These are phyloP conservation scores for Aspergillus uvarum DNA, from an alignment of 2,329 filamentous ascomycete genomes.

Conservation along the genomic window DNA sequence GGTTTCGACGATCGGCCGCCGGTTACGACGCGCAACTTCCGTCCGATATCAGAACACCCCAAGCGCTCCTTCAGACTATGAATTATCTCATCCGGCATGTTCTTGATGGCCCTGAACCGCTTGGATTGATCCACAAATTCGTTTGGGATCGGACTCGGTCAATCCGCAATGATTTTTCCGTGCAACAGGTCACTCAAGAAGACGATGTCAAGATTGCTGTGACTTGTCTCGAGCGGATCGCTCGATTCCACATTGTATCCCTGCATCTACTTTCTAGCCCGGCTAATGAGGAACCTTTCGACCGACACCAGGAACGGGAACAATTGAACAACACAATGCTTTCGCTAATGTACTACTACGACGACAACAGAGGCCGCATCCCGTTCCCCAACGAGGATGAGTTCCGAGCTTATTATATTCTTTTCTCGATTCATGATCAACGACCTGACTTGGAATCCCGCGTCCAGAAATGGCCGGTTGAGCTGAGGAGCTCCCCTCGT, in stretches of 20 bases:
- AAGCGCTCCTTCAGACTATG: slow-evolving; percentile 46
- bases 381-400: slow-evolving; percentile 61
- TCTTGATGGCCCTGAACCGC: slow-evolving; percentile 50
- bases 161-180: slow-evolving; percentile 65
- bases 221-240: slow-evolving; percentile 62
- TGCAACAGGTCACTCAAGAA: slow-evolving; percentile 59
- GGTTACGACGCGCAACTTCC: slow-evolving; percentile 63
- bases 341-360: slow-evolving; percentile 61
- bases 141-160: slow-evolving; percentile 66
- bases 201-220: slow-evolving; percentile 59
- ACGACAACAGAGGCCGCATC: slow-evolving; percentile 53
- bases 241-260: slow-evolving; percentile 63
- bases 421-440: slow-evolving; percentile 55
- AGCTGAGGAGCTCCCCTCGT: slow-evolving; percentile 51
- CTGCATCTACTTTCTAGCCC: slow-evolving; percentile 59
- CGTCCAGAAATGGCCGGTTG: slow-evolving; percentile 55
- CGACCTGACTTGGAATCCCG: slow-evolving; percentile 58
- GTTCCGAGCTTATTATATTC: slow-evolving; percentile 62
- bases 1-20: slow-evolving; percentile 62
- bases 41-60: slow-evolving; percentile 62
- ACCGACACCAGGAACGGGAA: slow-evolving; percentile 61
- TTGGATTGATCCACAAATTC: slow-evolving; percentile 60
- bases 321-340: slow-evolving; percentile 64
- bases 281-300: slow-evolving; percentile 54
- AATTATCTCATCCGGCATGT: slow-evolving; percentile 53